Percentiles rank a stretch among this genome's conserved stretches.
Conservation (phyloP, 2,329 filamentous ascomycete species). For the Trichoderma atrobrunneum region DNA sequence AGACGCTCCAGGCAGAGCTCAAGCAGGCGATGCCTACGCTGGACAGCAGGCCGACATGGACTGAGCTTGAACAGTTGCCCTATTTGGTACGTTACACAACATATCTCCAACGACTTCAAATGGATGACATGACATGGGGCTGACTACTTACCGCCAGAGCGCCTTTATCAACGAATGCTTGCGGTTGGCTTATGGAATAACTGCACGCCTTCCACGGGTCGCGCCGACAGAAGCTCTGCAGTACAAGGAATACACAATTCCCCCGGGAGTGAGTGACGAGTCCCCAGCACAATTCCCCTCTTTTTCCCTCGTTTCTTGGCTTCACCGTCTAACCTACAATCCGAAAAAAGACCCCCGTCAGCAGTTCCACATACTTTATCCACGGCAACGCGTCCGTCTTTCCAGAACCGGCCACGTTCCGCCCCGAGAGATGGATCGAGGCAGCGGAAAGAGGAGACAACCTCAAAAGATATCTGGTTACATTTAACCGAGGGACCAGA, state of each 20-base stretch:
- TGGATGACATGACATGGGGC: neutral
- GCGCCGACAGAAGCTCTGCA: conserved; percentile 28
- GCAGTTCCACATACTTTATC: conserved; percentile 24
- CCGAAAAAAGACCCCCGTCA: conserved; percentile 24
- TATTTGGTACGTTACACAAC: conserved; percentile 19
- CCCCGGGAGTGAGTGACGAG: conserved; percentile 29
- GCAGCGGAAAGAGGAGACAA: conserved; percentile 18
- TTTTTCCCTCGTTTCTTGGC: neutral
- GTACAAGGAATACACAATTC: conserved; percentile 34
- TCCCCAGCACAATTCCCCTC: neutral
- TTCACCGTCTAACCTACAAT: neutral
- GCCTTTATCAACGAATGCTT: conserved; percentile 23
- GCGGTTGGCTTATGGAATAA: conserved; percentile 20
- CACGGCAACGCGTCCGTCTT: conserved; percentile 26
- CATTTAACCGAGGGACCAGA: conserved; percentile 25
- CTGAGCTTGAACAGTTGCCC: conserved; percentile 20
- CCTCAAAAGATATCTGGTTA: conserved; percentile 21
- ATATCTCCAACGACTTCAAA: neutral
- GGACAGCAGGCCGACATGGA: conserved; percentile 14
- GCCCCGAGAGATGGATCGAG: conserved; percentile 30
- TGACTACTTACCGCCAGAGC: conserved; percentile 4
- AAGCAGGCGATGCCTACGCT: conserved; percentile 7
- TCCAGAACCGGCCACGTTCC: conserved; percentile 27
- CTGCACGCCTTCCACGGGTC: conserved; percentile 28
- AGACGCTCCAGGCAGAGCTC: conserved; percentile 21